Percentiles rank a stretch among this genome's conserved stretches.
Conservation (phyloP, 2,329 filamentous ascomycete genomes). For the Colletotrichum siamense region DNA sequence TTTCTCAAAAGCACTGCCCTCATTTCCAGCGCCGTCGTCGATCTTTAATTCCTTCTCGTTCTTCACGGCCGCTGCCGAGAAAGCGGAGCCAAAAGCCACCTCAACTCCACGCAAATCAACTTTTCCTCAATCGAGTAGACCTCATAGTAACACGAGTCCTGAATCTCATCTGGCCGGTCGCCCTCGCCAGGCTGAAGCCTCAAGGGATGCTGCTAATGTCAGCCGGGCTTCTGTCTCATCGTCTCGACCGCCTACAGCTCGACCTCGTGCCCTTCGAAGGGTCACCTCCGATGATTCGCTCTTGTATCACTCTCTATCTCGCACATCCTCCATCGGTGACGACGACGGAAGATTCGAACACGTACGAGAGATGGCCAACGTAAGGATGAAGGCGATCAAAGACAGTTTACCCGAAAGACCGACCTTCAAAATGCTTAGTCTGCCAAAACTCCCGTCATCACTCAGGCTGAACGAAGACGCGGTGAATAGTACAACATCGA, state of each 20-base stretch:
- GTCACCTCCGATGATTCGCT: constrained; percentile 81
- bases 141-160: background rate
- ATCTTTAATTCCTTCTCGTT: constrained; percentile 23
- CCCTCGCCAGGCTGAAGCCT: background rate
- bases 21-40: constrained; percentile 36
- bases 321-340: constrained; percentile 83
- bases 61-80: constrained; percentile 20
- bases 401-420: constrained; percentile 85
- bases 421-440: constrained; percentile 72
- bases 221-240: constrained; percentile 3
- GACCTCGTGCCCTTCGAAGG: constrained; percentile 50
- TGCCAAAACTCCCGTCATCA: constrained; percentile 57
- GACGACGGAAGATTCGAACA: constrained; percentile 76
- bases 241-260: background rate
- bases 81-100: background rate
- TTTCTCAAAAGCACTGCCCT: constrained; percentile 62
- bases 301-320: constrained; percentile 76
- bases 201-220: background rate
- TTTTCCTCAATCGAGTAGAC: background rate
- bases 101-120: background rate
- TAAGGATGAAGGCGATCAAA: constrained; percentile 85
- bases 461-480: constrained; percentile 27
- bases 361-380: constrained; percentile 85
- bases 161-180: background rate
- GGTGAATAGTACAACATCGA: constrained; percentile 28